Conservation (phyloP, 179 eudicot species). For the Patellifolia procumbens region DNA sequence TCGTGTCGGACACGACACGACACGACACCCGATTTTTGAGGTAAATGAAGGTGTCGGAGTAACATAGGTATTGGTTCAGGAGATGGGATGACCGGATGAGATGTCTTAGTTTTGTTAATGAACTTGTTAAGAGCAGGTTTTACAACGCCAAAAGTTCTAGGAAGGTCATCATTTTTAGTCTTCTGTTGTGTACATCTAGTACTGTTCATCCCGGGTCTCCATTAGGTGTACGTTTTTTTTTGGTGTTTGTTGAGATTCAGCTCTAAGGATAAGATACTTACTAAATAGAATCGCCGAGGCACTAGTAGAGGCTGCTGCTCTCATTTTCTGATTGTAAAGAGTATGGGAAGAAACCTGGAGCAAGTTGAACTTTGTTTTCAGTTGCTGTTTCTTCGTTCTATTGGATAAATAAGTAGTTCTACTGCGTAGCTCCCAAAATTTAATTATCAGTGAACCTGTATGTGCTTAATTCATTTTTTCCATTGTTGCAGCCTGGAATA, state of each 20-base stretch:
- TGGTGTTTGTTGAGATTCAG: not conserved
- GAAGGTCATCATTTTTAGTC: not conserved
- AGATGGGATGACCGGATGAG: not conserved
- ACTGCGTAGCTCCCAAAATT: not conserved
- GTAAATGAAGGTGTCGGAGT: too few species aligned
- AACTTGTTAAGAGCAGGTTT: not conserved
- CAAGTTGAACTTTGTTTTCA: not conserved
- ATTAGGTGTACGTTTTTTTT: not conserved
- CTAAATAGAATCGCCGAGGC: not conserved
- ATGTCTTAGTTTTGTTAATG: not conserved
- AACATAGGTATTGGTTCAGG: not conserved
- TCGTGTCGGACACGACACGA: too few species aligned
- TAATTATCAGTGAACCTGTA: not conserved
- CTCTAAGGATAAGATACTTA: not conserved
- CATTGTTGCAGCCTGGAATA: conserved; percentile 70
- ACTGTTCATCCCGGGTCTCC: not conserved
- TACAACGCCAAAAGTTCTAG: not conserved
- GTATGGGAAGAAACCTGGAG: not conserved
- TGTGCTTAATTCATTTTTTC: not conserved
- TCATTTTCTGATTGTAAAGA: conserved; percentile 5
- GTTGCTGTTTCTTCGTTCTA: not conserved
- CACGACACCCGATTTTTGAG: too few species aligned
- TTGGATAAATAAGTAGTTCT: not conserved
- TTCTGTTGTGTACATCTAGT: not conserved
- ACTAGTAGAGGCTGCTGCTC: not conserved